phyloP scores from a whole-genome alignment of 768 basidiomycete species.

The Strobilomyces dryophilus region DNA sequence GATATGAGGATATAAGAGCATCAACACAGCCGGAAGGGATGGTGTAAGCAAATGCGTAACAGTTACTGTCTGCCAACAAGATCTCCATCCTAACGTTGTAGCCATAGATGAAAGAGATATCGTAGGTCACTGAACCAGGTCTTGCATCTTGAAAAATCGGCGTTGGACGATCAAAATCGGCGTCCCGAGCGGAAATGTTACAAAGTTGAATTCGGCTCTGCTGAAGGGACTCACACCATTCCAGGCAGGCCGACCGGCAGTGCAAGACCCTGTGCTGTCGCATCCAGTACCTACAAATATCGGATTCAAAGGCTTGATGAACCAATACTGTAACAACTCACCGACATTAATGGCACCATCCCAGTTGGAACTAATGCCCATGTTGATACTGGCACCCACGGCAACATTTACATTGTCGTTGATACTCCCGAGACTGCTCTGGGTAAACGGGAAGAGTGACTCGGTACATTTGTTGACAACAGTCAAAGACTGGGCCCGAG shows the following conservation, averaged over 20 bases:
- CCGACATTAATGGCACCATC: constrained; percentile 30
- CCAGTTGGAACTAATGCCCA: constrained; percentile 31
- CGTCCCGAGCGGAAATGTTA: constrained; percentile 3
- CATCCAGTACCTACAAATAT: constrained; percentile 27
- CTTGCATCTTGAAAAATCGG: constrained; percentile 15
- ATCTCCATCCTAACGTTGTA: constrained; percentile 35
- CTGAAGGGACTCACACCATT: constrained; percentile 29
- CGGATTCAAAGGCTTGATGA: not conserved
- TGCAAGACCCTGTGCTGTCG: constrained; percentile 19
- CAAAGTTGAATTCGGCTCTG: constrained; percentile 32
- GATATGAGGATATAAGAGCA: not conserved
- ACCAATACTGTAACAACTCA: constrained; percentile 6
- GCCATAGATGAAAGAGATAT: constrained; percentile 33
- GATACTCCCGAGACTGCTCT: constrained; percentile 27
- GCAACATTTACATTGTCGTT: constrained; percentile 24
- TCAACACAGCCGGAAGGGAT: constrained; percentile 30
- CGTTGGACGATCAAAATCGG: not conserved
- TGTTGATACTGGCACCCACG: constrained; percentile 21
- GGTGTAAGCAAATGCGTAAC: constrained; percentile 31
- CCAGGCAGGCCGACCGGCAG: constrained; percentile 30
- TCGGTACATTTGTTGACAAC: constrained; percentile 26
- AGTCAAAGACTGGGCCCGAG: constrained; percentile 27
- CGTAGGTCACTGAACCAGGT: constrained; percentile 28
- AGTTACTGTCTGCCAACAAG: constrained; percentile 22
- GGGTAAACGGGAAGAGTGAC: constrained; percentile 28